These are phyloP conservation scores for Asterochloris erici DNA, from an alignment of 139 green algal species.

Conservation along the genomic window DNA sequence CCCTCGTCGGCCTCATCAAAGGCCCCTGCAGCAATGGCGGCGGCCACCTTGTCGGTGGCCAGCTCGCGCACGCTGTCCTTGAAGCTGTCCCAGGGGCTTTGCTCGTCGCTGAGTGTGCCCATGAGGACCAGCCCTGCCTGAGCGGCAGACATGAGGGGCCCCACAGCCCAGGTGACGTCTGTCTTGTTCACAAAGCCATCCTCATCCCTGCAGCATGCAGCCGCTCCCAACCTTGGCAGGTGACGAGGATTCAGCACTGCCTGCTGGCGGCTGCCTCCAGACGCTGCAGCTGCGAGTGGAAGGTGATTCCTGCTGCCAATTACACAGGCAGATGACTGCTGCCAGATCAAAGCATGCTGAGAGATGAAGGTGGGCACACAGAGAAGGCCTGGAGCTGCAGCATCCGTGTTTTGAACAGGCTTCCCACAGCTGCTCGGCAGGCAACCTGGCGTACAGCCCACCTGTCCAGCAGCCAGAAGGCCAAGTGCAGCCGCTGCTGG, in stretches of 20 bases:
- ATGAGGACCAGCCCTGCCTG: constrained; percentile 11
- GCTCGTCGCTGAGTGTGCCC: background rate
- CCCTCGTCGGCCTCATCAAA: background rate
- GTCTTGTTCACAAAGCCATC: constrained; percentile 11
- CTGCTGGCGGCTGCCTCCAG: too few species aligned
- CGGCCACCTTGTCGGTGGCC: constrained; percentile 10
- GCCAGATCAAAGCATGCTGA: background rate
- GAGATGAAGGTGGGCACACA: background rate
- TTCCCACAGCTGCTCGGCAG: too few species aligned
- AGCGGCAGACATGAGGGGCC: constrained; percentile 1
- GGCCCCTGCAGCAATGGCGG: constrained; percentile 13
- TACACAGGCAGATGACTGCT: too few species aligned
- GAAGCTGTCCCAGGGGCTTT: background rate
- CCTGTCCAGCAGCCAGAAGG: constrained; percentile 17
- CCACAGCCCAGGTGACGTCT: constrained; percentile 5
- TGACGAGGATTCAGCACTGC: background rate
- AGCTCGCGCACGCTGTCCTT: constrained; percentile 6
- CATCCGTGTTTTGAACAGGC: background rate
- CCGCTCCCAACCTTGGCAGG: background rate
- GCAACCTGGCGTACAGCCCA: background rate
- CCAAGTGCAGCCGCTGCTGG: background rate
- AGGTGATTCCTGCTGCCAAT: too few species aligned
- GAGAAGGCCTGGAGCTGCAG: background rate
- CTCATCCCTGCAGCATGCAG: background rate
- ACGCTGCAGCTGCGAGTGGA: too few species aligned